phyloP scores from a whole-genome alignment of 1,284 basidiomycete genomes.

The Cryptococcus sp. region DNA sequence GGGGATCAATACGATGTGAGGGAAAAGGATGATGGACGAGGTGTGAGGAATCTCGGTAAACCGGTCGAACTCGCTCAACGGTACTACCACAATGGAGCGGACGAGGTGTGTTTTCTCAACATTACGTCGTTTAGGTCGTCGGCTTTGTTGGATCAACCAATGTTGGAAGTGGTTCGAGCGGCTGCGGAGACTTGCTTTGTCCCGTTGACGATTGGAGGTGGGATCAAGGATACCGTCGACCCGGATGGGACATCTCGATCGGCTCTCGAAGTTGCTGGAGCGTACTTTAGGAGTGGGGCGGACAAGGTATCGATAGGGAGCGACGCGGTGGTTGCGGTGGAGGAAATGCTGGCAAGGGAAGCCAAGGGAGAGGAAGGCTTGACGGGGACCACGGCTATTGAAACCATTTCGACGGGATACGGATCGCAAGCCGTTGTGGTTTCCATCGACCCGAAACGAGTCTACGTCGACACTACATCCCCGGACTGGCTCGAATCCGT shows the following conservation, averaged over 20 bases:
- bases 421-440: constrained; percentile 98
- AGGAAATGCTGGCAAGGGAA: constrained; percentile 62
- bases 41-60: constrained; percentile 95
- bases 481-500: constrained; percentile 65
- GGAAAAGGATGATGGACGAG: constrained; percentile 65
- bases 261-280: constrained; percentile 90
- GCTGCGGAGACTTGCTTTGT: constrained; percentile 91
- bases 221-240: constrained; percentile 93
- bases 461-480: constrained; percentile 64
- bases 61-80: constrained; percentile 84
- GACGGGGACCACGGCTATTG: constrained; percentile 68
- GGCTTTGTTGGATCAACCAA: constrained; percentile 91
- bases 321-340: constrained; percentile 91
- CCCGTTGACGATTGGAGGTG: constrained; percentile 97
- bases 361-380: constrained; percentile 49
- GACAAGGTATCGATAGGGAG: constrained; percentile 92
- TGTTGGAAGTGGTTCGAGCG: constrained; percentile 89
- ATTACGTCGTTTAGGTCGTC: constrained; percentile 99
- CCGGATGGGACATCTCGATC: constrained; percentile 83
- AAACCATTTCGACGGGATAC: constrained; percentile 84
- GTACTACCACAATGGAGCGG: constrained; percentile 86
- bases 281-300: constrained; percentile 94
- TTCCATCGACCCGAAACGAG: constrained; percentile 88
- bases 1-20: constrained; percentile 99
- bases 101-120: constrained; percentile 96